phyloP scores from a whole-genome alignment of 2,329 filamentous ascomycete species.

The Leptographium wingfieldii region DNA sequence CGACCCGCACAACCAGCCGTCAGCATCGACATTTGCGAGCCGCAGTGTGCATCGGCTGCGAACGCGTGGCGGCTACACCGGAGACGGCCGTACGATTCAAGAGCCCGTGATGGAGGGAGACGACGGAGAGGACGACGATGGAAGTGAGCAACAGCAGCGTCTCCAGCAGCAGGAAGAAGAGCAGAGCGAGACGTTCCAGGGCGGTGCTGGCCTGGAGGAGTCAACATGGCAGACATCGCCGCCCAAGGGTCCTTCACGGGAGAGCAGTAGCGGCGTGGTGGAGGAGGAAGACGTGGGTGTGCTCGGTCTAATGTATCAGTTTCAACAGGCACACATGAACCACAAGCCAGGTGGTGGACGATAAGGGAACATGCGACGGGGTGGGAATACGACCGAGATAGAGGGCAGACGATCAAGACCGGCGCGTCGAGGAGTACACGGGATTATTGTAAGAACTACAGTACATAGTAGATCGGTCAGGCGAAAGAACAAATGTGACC shows the following conservation, averaged over 20 bases:
- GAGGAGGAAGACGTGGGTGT: conserved; percentile 41
- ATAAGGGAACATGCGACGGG: background rate
- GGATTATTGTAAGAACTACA: too few relatives aligned
- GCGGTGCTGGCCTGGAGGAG: conserved; percentile 36
- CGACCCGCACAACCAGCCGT: conserved; percentile 64
- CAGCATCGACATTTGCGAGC: conserved; percentile 29
- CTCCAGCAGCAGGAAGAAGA: background rate
- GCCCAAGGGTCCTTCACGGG: conserved; percentile 34
- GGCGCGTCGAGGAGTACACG: background rate
- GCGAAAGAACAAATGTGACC: too few relatives aligned
- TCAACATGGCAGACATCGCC: conserved; percentile 49
- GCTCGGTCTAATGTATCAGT: conserved; percentile 44
- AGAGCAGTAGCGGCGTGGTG: conserved; percentile 37
- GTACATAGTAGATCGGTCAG: too few relatives aligned
- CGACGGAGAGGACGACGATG: conserved; percentile 3
- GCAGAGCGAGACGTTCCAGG: conserved; percentile 41
- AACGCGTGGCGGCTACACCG: conserved; percentile 30
- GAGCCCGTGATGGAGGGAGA: conserved; percentile 33
- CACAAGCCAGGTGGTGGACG: conserved; percentile 20
- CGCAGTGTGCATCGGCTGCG: conserved; percentile 36
- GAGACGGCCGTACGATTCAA: conserved; percentile 40
- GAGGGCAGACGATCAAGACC: background rate
- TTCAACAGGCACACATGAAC: conserved; percentile 43
- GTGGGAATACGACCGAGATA: background rate
- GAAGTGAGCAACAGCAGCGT: conserved; percentile 21